phyloP scores from a whole-genome alignment of 306 rosid species.

The Sicyos baderoa region DNA sequence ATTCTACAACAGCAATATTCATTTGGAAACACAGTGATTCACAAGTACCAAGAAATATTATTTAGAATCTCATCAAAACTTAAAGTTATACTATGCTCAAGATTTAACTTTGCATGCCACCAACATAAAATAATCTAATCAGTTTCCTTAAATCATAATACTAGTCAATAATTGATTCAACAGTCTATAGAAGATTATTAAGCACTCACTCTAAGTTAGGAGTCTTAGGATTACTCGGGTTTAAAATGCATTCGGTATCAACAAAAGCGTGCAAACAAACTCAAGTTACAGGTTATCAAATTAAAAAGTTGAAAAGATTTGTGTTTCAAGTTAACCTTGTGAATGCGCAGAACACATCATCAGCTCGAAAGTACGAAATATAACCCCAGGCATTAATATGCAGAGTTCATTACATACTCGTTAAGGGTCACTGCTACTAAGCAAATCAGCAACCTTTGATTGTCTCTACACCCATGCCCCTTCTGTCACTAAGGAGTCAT shows the following conservation, averaged over 20 bases:
- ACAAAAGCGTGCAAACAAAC: too few relatives aligned
- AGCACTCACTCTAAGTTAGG: not conserved
- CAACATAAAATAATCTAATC: constrained; percentile 1
- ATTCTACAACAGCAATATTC: not conserved
- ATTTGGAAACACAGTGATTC: not conserved
- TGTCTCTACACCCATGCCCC: not conserved
- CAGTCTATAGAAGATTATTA: not conserved
- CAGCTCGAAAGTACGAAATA: not conserved
- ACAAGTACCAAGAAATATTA: not conserved
- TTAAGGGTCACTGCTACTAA: not conserved
- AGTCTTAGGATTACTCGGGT: not conserved
- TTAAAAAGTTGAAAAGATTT: not conserved
- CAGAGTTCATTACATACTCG: not conserved
- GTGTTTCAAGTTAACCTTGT: not conserved
- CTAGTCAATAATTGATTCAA: not conserved
- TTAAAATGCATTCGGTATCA: not conserved
- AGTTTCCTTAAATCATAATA: not conserved
- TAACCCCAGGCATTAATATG: not conserved
- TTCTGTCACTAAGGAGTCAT: not conserved
- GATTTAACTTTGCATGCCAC: not conserved
- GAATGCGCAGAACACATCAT: constrained; percentile 5
- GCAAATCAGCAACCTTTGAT: not conserved
- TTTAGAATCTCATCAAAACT: not conserved
- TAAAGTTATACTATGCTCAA: not conserved
- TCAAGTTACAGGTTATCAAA: not conserved